Percentiles rank a stretch among this genome's conserved stretches.
These are phyloP conservation scores for Lentinula guzmanii DNA, from an alignment of 768 basidiomycete species.

Conservation along the genomic window DNA sequence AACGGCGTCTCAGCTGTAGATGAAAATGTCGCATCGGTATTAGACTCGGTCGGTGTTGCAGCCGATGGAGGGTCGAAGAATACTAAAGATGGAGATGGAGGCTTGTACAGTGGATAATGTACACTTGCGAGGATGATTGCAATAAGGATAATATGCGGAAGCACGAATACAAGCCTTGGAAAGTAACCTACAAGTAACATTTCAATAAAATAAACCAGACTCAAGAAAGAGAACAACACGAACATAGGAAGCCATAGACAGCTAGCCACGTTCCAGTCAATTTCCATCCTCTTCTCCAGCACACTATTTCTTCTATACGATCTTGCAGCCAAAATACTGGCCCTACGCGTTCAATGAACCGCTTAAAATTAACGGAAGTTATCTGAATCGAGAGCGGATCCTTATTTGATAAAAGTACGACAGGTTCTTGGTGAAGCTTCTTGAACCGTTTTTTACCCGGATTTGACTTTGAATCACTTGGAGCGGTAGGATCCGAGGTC, in stretches of 20 bases:
- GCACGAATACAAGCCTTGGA: conserved; percentile 62
- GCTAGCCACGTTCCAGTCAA: conserved; percentile 72
- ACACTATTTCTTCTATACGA: conserved; percentile 74
- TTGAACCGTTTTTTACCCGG: conserved; percentile 12
- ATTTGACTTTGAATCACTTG: conserved; percentile 13
- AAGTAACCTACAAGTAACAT: conserved; percentile 53
- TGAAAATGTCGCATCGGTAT: neutral
- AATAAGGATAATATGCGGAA: conserved; percentile 62
- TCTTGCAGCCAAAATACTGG: conserved; percentile 91
- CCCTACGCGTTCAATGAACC: conserved; percentile 71
- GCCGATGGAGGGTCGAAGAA: neutral
- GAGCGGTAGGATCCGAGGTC: conserved; percentile 10
- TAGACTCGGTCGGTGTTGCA: conserved; percentile 13
- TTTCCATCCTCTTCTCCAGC: conserved; percentile 77
- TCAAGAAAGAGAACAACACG: conserved; percentile 19
- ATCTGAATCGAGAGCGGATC: conserved; percentile 75
- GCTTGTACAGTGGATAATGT: conserved; percentile 32
- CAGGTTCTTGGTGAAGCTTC: conserved; percentile 13
- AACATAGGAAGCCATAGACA: conserved; percentile 75
- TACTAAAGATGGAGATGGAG: conserved; percentile 9
- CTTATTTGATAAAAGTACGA: conserved; percentile 44
- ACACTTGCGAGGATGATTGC: conserved; percentile 63
- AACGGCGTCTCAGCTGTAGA: neutral
- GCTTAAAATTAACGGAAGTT: conserved; percentile 73
- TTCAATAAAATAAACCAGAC: neutral